Conservation (phyloP, 2,329 filamentous ascomycete genomes). For the Cercospora nicotianae region DNA sequence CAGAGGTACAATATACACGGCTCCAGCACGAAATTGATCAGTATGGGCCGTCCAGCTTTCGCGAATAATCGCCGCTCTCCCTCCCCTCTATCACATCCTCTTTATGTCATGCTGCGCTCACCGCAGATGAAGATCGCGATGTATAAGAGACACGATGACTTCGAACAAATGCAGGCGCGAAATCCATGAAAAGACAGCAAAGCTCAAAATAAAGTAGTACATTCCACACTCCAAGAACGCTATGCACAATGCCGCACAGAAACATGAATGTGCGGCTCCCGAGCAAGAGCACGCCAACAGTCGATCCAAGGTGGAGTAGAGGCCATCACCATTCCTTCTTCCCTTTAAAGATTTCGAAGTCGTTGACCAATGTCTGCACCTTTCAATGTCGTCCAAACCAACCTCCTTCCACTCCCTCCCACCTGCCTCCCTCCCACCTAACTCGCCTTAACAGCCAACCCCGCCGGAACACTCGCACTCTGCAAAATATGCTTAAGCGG, state of each 20-base stretch:
- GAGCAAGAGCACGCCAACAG: not conserved
- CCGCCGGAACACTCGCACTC: conserved; percentile 6
- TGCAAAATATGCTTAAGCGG: conserved; percentile 9
- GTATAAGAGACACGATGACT: no score
- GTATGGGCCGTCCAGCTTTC: no score
- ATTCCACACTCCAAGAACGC: not conserved
- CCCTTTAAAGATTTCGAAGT: no score
- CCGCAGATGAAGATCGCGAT: no score
- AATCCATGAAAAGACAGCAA: no score
- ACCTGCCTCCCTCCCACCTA: not conserved
- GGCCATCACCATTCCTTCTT: no score
- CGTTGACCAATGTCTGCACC: no score
- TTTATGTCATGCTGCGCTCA: no score
- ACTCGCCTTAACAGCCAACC: conserved; percentile 4
- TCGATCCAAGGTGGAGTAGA: not conserved
- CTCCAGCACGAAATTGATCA: not conserved
- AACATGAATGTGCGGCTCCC: conserved; percentile 14
- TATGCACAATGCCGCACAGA: conserved; percentile 6
- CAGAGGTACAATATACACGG: not conserved
- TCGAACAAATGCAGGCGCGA: not conserved
- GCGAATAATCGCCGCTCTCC: no score
- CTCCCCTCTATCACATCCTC: no score
- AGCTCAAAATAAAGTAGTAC: not conserved
- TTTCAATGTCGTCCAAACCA: not conserved
- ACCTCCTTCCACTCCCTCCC: not conserved